A percentile compares a stretch with the other conserved stretches of the same genome.
phyloP scores from a whole-genome alignment of 2,329 filamentous ascomycete genomes.

The Penicillium janthinellum region DNA sequence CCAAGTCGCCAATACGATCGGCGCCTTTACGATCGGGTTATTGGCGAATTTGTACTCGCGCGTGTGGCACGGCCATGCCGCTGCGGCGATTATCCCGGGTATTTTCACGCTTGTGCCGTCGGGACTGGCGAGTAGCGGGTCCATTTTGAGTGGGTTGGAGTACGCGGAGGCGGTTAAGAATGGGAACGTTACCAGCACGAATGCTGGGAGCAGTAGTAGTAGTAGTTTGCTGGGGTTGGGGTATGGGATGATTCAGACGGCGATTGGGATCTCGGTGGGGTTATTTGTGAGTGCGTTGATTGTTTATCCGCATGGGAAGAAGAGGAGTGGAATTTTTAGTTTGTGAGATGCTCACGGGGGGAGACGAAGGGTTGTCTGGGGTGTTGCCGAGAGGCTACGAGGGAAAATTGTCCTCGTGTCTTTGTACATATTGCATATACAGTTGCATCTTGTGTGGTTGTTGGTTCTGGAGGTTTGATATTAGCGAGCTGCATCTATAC shows the following conservation, averaged over 20 bases:
- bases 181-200: slow-evolving; percentile 8
- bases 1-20: slow-evolving; percentile 74
- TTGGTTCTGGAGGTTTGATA: too few relatives aligned
- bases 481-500: too few relatives aligned
- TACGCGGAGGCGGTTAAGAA: slow-evolving; percentile 55
- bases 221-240: slow-evolving; percentile 38
- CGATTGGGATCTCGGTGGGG: slow-evolving; percentile 50
- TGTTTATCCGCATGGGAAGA: slow-evolving; percentile 49
- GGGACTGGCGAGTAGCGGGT: slow-evolving; percentile 58
- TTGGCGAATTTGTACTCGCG: slow-evolving; percentile 77
- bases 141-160: slow-evolving; percentile 56
- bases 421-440: too few relatives aligned
- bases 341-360: slow-evolving; percentile 20
- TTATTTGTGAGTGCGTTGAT: slow-evolving; percentile 49
- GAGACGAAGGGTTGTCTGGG: too few relatives aligned
- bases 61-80: slow-evolving; percentile 71
- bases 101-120: slow-evolving; percentile 72
- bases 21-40: slow-evolving; percentile 73
- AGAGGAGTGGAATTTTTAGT: slow-evolving; percentile 48
- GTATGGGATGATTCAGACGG: slow-evolving; percentile 50
- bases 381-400: too few relatives aligned
- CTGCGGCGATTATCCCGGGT: slow-evolving; percentile 79
- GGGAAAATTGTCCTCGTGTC: too few relatives aligned
- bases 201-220: slow-evolving; percentile 6
- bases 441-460: too few relatives aligned